Evolutionary conservation across 2,329 filamentous ascomycete genomes (phyloP), one percentile per base, ranked within the genome.

Genomic region (Penicillium sp.): DNA sequence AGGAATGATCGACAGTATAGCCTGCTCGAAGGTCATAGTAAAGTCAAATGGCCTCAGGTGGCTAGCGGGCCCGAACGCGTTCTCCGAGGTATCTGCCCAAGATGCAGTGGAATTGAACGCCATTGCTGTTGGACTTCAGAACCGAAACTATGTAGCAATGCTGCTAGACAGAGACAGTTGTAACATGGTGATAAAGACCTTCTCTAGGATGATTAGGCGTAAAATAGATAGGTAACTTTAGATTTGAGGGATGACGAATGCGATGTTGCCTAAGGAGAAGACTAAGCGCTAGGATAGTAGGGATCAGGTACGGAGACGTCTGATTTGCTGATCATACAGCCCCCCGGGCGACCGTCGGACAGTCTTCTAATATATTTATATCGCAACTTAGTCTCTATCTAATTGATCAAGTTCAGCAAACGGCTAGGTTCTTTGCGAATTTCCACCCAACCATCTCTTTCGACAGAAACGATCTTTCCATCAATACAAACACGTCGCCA

Each of bases 401-500:
- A 37, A 49, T 59, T 55, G 30, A 62, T 57, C 17, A 61, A 41
- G 30, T 62, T 58, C n/a, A 73, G 46, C 41, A 67, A 48, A 40
- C 46, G 52, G 26, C 53, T 60, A 28, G 61, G 12, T 37, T 68
- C 69, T 57, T 65, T 71, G 17, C 42, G 52, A 35, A 96, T 81
- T 56, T 84, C 82, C 72, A 96, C 83, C 80, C 84, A 87, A 0
- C 91, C 91, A 2, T 82, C 85, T 49, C 79, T 71, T 19, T 88
- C 87, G 0, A 96, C 76, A 56, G 84, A 82, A 3, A 97, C 84
- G 65, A 96, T 95, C 50, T 88, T 91, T 3, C 93, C 93, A 72
- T 97, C 93, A n/a, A 97, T 80, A 70, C 93, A 97, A 14, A 96
- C 83, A 67, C 92, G 85, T 58, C 93, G 81, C 91, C 91, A 97